A percentile compares a stretch with the other conserved stretches of the same genome.
These are phyloP conservation scores for Pleurotus salmoneostramineus DNA, from an alignment of 768 basidiomycete genomes.

Conservation along the genomic window DNA sequence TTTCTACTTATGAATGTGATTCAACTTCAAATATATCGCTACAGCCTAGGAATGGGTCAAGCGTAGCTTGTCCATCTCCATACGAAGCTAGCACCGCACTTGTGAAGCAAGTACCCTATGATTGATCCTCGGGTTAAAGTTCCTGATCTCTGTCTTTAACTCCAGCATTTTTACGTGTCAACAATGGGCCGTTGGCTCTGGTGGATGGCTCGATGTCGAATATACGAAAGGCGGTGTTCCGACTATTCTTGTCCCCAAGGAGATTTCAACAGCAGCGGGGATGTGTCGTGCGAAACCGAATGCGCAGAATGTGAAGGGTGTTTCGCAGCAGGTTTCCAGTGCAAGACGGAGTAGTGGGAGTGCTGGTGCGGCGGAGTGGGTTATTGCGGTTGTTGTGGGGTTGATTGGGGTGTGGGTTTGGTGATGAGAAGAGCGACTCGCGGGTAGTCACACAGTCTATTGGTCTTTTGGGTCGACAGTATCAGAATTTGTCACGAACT, in stretches of 20 bases:
- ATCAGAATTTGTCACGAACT: too few species aligned
- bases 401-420: neutral
- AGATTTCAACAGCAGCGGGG: constrained; percentile 29
- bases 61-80: constrained; percentile 54
- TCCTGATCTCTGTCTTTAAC: neutral
- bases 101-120: constrained; percentile 45
- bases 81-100: constrained; percentile 44
- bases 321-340: neutral
- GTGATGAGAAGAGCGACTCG: neutral
- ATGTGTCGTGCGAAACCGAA: constrained; percentile 26
- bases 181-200: constrained; percentile 66
- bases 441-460: too few species aligned
- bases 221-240: constrained; percentile 65
- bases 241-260: constrained; percentile 47
- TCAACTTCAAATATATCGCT: neutral
- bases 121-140: neutral
- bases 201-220: constrained; percentile 55
- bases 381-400: neutral
- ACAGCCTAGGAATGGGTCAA: constrained; percentile 53
- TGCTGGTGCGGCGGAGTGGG: neutral
- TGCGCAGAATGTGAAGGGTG: constrained; percentile 5
- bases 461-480: too few species aligned
- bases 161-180: constrained; percentile 58
- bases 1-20: too few species aligned
- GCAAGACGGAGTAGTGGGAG: neutral